phyloP scores from a whole-genome alignment of 345 rosid genomes.

The Ceriops zippeliana region DNA sequence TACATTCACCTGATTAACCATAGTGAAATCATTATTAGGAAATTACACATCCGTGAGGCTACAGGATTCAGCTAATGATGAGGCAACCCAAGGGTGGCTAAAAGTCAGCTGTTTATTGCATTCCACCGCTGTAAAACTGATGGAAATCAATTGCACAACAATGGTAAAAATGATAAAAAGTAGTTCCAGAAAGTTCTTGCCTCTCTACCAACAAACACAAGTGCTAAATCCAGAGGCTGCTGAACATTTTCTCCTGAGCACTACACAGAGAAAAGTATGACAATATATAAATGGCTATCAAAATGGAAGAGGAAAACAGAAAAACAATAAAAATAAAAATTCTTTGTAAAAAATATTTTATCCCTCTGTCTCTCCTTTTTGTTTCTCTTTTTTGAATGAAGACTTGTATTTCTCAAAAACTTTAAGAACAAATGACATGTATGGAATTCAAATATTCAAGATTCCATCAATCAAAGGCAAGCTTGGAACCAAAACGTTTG shows the following conservation, averaged over 20 bases:
- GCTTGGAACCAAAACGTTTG: slow-evolving; percentile 58
- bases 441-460: slow-evolving; percentile 4
- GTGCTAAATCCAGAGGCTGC: slow-evolving; percentile 63
- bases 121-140: too few relatives aligned
- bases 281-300: not conserved
- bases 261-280: slow-evolving; percentile 25
- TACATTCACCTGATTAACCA: not conserved
- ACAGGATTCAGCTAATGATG: not conserved
- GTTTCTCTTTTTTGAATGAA: not conserved
- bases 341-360: too few relatives aligned
- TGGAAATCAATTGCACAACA: too few relatives aligned
- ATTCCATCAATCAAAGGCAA: not conserved
- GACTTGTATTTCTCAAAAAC: not conserved
- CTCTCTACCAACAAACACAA: slow-evolving; percentile 88
- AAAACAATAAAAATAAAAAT: not conserved
- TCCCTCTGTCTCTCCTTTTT: too few relatives aligned
- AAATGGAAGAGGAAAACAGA: not conserved
- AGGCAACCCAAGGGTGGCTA: not conserved
- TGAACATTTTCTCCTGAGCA: slow-evolving; percentile 58
- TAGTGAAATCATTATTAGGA: not conserved
- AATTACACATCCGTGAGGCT: not conserved
- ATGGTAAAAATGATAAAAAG: not conserved
- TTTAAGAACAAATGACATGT: not conserved
- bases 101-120: too few relatives aligned
- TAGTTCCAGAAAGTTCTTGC: slow-evolving; percentile 32